A percentile compares a stretch with the other conserved stretches of the same genome.
phyloP scores from a whole-genome alignment of 192 early-diverging fungal species.

The Coemansia sp. region DNA sequence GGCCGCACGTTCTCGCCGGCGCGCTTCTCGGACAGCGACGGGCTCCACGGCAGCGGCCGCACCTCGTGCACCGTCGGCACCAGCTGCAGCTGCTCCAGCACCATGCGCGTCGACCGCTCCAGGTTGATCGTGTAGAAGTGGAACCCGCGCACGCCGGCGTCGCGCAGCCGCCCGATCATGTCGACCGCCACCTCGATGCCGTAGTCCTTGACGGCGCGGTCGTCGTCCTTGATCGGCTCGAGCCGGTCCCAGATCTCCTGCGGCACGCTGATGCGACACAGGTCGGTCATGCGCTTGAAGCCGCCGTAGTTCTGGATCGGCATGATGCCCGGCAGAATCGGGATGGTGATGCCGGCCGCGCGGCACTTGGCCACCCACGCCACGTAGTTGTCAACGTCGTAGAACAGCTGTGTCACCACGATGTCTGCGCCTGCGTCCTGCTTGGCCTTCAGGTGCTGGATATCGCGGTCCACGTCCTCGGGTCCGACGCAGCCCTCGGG shows the following conservation, averaged over 20 bases:
- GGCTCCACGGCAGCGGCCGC: conserved; percentile 65
- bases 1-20: conserved; percentile 95
- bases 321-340: conserved; percentile 95
- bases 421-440: conserved; percentile 91
- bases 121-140: conserved; percentile 98
- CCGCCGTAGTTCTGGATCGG: conserved; percentile 93
- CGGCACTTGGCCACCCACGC: conserved; percentile 78
- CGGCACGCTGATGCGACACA: conserved; percentile 88
- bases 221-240: conserved; percentile 98
- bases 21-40: conserved; percentile 83
- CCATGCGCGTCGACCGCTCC: conserved; percentile 82
- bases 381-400: conserved; percentile 86
- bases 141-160: conserved; percentile 75
- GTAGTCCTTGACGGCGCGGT: conserved; percentile 94
- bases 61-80: conserved; percentile 70
- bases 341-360: conserved; percentile 72
- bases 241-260: conserved; percentile 78
- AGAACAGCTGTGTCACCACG: conserved; percentile 95
- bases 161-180: conserved; percentile 79
- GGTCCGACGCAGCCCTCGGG: conserved; percentile 93
- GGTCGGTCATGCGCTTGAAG: conserved; percentile 89
- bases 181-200: conserved; percentile 82
- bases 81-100: conserved; percentile 83
- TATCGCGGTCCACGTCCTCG: conserved; percentile 72
- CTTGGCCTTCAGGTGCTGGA: conserved; percentile 82